Percentiles rank a stretch among this genome's conserved stretches.
Evolutionary conservation across 192 early-diverging fungal genomes (phyloP).

Genomic region (Chytriomyces sp.): DNA sequence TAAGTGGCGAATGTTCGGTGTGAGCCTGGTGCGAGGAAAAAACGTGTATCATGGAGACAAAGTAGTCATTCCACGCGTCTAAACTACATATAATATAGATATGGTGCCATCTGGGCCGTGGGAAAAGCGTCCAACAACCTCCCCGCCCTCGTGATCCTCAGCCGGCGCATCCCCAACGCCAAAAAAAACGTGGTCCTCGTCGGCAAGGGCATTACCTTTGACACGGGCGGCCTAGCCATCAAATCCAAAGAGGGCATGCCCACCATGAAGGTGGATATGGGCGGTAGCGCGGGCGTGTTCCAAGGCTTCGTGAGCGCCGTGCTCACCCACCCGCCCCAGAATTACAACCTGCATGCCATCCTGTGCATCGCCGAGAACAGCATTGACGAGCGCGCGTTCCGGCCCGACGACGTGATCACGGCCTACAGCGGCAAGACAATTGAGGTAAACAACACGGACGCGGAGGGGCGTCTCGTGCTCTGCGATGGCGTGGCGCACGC

Average conservation of each 20-base stretch:
- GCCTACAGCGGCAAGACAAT: constrained; percentile 56
- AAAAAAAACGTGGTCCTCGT: constrained; percentile 50
- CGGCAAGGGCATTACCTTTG: constrained; percentile 64
- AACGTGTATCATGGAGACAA: too few relatives aligned
- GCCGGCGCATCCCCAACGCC: constrained; percentile 28
- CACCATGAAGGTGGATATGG: constrained; percentile 58
- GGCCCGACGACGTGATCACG: constrained; percentile 49
- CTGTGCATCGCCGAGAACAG: constrained; percentile 59
- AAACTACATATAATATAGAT: not conserved
- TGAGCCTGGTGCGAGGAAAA: too few relatives aligned
- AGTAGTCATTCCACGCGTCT: not conserved
- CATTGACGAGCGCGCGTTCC: constrained; percentile 33
- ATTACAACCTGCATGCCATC: constrained; percentile 37
- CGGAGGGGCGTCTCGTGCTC: constrained; percentile 48
- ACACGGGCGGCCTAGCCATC: constrained; percentile 52
- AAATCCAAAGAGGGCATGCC: constrained; percentile 37
- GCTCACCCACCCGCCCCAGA: constrained; percentile 1
- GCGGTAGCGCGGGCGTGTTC: constrained; percentile 52
- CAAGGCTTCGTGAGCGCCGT: constrained; percentile 49
- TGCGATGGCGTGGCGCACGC: constrained; percentile 56
- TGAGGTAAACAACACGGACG: constrained; percentile 59
- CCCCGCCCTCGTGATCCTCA: constrained; percentile 48
- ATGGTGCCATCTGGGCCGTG: constrained; percentile 51
- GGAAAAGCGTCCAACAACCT: constrained; percentile 49
- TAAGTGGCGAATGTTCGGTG: too few relatives aligned